phyloP scores from a whole-genome alignment of 2,329 filamentous ascomycete genomes.

The Escovopsis weberi region DNA sequence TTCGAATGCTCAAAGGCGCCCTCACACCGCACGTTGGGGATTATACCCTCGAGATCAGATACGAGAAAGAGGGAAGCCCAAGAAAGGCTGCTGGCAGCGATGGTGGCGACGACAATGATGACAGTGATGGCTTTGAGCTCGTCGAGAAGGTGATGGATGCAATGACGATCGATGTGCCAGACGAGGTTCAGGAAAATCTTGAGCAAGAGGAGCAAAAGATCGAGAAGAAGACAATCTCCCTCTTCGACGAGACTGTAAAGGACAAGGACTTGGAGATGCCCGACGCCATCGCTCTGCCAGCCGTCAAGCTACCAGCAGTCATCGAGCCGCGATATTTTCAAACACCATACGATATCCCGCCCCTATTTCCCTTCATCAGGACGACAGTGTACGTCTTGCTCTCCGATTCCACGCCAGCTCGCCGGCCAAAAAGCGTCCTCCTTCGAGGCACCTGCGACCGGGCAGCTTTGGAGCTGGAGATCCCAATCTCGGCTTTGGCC shows the following conservation, averaged over 20 bases:
- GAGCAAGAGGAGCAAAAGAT: slow-evolving; percentile 5
- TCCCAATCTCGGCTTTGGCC: slow-evolving; percentile 40
- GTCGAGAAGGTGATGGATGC: slow-evolving; percentile 42
- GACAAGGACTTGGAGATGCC: slow-evolving; percentile 24
- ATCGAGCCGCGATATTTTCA: slow-evolving; percentile 44
- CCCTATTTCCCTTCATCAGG: slow-evolving; percentile 52
- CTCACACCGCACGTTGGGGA: slow-evolving; percentile 51
- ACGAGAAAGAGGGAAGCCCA: slow-evolving; percentile 17
- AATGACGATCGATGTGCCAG: slow-evolving; percentile 22
- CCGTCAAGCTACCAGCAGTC: slow-evolving; percentile 35
- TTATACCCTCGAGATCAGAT: slow-evolving; percentile 49
- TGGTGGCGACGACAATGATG: slow-evolving; percentile 3
- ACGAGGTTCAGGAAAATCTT: slow-evolving; percentile 7
- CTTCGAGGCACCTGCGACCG: slow-evolving; percentile 41
- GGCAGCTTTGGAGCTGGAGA: slow-evolving; percentile 47
- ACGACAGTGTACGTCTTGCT: slow-evolving; percentile 52
- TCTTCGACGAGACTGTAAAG: slow-evolving; percentile 39
- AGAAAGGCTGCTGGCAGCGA: no score
- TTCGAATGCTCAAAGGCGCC: slow-evolving; percentile 61
- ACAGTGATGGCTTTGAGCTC: slow-evolving; percentile 44
- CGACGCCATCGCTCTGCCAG: slow-evolving; percentile 7
- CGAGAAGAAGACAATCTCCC: slow-evolving; percentile 34
- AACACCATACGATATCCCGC: slow-evolving; percentile 46
- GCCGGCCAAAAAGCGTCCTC: slow-evolving; percentile 36
- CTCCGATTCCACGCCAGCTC: slow-evolving; percentile 28